These are phyloP conservation scores for Kazachstania kunashirensis DNA, from an alignment of 805 yeast species.

Conservation along the genomic window DNA sequence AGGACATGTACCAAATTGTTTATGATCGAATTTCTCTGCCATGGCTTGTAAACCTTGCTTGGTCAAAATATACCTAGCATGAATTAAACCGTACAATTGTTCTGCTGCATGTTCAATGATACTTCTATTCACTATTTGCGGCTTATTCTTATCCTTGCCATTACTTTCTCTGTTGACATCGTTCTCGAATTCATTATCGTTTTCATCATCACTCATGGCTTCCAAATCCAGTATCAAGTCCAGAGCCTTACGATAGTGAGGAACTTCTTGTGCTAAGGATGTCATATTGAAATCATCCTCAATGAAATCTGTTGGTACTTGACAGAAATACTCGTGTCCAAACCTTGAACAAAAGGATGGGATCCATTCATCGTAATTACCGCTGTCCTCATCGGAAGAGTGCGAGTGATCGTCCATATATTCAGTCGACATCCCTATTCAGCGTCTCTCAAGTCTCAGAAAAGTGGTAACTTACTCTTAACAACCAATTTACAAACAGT, in stretches of 20 bases:
- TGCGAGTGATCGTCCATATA: conserved; percentile 18
- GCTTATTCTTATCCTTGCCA: conserved; percentile 13
- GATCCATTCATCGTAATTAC: conserved; percentile 60
- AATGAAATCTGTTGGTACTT: conserved; percentile 83
- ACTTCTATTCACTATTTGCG: conserved; percentile 43
- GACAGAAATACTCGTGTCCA: conserved; percentile 86
- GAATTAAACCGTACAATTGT: conserved; percentile 84
- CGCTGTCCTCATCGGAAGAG: conserved; percentile 25
- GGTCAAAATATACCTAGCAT: conserved; percentile 81
- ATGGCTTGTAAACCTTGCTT: conserved; percentile 81
- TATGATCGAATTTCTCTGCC: conserved; percentile 89
- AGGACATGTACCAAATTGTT: conserved; percentile 87
- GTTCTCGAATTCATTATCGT: conserved; percentile 16
- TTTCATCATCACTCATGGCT: conserved; percentile 32
- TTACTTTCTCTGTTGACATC: conserved; percentile 4
- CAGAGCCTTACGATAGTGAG: conserved; percentile 83
- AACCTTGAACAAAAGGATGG: conserved; percentile 66
- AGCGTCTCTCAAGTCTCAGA: too few relatives aligned
- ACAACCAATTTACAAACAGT: too few relatives aligned
- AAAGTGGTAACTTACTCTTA: too few relatives aligned
- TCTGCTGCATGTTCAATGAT: conserved; percentile 85
- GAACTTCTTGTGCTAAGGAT: conserved; percentile 75
- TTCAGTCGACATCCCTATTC: conserved; percentile 21
- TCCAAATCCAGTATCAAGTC: conserved; percentile 86
- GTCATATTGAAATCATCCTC: conserved; percentile 96